A percentile compares a stretch with the other conserved stretches of the same genome.
These are phyloP conservation scores for Hypoxylon sp. DNA, from an alignment of 2,329 filamentous ascomycete species.

Conservation along the genomic window DNA sequence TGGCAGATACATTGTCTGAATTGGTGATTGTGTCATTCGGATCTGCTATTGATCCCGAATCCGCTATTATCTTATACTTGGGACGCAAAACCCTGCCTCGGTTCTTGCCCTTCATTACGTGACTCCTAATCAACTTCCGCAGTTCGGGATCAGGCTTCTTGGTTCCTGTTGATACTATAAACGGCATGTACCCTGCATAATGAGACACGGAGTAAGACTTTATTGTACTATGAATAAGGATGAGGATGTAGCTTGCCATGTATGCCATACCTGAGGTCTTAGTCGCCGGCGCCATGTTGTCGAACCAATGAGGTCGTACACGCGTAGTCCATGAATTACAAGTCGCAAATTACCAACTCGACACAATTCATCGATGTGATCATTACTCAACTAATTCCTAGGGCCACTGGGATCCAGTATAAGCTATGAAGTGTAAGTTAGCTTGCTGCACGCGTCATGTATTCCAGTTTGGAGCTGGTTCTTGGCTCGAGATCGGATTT, in stretches of 20 bases:
- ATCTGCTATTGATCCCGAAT: neutral
- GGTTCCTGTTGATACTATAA: slow-evolving; percentile 52
- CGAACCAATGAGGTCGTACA: neutral
- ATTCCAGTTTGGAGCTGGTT: neutral
- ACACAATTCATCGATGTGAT: neutral
- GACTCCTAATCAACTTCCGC: slow-evolving; percentile 58
- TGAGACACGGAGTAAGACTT: slow-evolving; percentile 6
- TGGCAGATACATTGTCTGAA: neutral
- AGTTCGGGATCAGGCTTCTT: slow-evolving; percentile 52
- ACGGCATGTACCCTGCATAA: slow-evolving; percentile 46
- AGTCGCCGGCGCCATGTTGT: slow-evolving; percentile 21
- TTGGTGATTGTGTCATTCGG: neutral
- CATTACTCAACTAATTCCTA: neutral
- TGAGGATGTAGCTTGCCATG: neutral
- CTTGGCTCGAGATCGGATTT: neutral
- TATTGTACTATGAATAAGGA: neutral
- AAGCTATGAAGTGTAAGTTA: neutral
- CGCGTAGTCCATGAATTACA: neutral
- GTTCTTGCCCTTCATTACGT: slow-evolving; percentile 62
- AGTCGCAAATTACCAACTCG: neutral
- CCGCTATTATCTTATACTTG: slow-evolving; percentile 1
- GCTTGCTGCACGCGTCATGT: neutral
- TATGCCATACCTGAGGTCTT: slow-evolving; percentile 25
- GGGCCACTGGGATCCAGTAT: neutral
- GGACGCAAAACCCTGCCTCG: slow-evolving; percentile 47